Evolutionary conservation across 768 basidiomycete species (phyloP).

Genomic region (Tricholoma saponaceum): DNA sequence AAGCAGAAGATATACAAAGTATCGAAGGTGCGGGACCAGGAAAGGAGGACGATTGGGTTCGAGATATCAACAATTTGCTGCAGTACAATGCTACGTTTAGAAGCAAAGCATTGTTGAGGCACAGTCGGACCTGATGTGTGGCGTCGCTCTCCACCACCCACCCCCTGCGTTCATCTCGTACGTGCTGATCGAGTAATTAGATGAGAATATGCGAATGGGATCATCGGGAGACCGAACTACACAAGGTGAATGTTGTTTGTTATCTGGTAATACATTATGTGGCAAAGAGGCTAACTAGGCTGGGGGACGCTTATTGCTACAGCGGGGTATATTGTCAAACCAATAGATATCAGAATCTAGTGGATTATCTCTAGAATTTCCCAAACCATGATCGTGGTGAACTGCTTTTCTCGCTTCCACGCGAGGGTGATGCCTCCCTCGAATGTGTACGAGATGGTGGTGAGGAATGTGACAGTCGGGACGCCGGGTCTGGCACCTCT

Average conservation of each 20-base stretch:
- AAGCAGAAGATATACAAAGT: constrained; percentile 32
- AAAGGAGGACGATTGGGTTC: constrained; percentile 93
- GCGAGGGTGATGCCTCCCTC: constrained; percentile 18
- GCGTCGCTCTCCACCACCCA: background rate
- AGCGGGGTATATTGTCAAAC: background rate
- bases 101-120: constrained; percentile 79
- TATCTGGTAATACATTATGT: background rate
- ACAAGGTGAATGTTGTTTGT: background rate
- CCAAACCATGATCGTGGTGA: constrained; percentile 15
- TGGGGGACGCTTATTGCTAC: background rate
- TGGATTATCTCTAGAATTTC: constrained; percentile 2
- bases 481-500: constrained; percentile 24
- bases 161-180: background rate
- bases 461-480: constrained; percentile 19
- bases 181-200: background rate
- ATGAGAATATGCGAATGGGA: background rate
- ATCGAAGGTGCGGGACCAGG: constrained; percentile 71
- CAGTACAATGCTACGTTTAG: constrained; percentile 95
- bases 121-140: constrained; percentile 54
- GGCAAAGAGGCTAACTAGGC: background rate
- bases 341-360: background rate
- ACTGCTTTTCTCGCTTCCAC: constrained; percentile 9
- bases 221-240: background rate
- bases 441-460: constrained; percentile 20
- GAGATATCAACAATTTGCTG: constrained; percentile 90